Evolutionary conservation across 441 rosid species (phyloP).

Genomic region (Theobroma grandiflorum): DNA sequence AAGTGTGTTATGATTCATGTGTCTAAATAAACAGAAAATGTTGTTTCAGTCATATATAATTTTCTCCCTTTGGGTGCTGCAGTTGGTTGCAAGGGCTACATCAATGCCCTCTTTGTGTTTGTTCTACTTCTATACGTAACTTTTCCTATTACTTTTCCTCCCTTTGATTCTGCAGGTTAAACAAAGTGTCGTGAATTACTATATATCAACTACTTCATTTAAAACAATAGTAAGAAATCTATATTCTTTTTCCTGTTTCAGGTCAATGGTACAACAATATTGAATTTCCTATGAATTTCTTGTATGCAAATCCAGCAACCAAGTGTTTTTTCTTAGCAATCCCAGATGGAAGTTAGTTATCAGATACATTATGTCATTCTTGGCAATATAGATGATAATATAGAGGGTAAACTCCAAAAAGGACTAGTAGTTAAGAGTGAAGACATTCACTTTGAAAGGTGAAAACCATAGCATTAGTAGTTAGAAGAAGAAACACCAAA

Average conservation of each 20-base stretch:
- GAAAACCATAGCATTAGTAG: background rate
- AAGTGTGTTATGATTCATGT: background rate
- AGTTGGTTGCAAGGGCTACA: background rate
- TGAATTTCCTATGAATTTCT: background rate
- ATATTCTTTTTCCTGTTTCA: background rate
- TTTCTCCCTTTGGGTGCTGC: background rate
- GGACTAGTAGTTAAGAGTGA: background rate
- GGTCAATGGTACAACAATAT: background rate
- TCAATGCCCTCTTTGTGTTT: background rate
- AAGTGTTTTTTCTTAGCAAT: background rate
- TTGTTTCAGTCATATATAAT: background rate
- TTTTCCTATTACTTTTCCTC: background rate
- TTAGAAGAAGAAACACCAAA: slow-evolving; percentile 8
- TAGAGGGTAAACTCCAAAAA: background rate
- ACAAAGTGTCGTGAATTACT: background rate
- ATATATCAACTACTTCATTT: background rate
- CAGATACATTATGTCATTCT: background rate
- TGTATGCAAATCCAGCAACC: background rate
- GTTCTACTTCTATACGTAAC: background rate
- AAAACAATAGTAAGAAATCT: background rate
- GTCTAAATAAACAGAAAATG: background rate
- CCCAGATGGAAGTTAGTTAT: background rate
- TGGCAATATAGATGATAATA: background rate
- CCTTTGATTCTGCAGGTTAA: background rate
- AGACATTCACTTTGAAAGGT: background rate